Percentiles rank a stretch among this genome's conserved stretches.
phyloP scores from a whole-genome alignment of 495 filamentous ascomycete species.

The Aspergillus sclerotioniger region DNA sequence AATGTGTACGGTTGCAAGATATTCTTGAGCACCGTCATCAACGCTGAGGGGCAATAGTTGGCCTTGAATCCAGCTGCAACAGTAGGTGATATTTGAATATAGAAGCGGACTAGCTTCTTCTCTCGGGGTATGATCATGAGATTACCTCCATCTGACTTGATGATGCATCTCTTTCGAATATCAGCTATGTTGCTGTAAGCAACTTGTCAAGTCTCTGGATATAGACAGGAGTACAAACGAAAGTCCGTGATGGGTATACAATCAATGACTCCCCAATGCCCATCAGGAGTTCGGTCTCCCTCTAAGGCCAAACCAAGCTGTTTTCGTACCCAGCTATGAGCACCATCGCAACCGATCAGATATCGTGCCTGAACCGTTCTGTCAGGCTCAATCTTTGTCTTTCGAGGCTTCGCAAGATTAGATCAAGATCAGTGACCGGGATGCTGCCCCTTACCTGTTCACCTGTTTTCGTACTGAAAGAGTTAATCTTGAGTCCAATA shows the following conservation, averaged over 20 bases:
- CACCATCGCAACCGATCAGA: constrained; percentile 61
- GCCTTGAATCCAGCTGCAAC: constrained; percentile 2
- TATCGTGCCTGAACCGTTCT: constrained; percentile 45
- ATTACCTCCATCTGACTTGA: constrained; percentile 55
- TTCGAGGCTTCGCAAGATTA: neutral
- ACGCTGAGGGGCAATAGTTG: neutral
- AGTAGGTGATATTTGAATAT: constrained; percentile 51
- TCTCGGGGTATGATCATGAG: constrained; percentile 65
- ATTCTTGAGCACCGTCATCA: constrained; percentile 39
- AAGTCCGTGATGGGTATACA: constrained; percentile 60
- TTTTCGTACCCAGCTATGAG: constrained; percentile 56
- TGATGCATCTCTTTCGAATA: constrained; percentile 57
- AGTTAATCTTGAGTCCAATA: constrained; percentile 15
- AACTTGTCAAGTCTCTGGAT: neutral
- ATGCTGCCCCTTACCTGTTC: neutral
- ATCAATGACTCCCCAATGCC: constrained; percentile 57
- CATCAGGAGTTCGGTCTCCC: constrained; percentile 33
- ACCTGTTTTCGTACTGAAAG: neutral
- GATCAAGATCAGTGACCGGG: neutral
- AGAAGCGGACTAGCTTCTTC: constrained; percentile 58
- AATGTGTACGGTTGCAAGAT: constrained; percentile 56
- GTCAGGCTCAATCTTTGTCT: constrained; percentile 17
- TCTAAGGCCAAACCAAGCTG: constrained; percentile 43
- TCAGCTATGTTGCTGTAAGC: constrained; percentile 35
- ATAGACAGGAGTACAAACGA: constrained; percentile 20